These are phyloP conservation scores for Crithidia brevicula DNA, from an alignment of 208 protist genomes.

Conservation along the genomic window DNA sequence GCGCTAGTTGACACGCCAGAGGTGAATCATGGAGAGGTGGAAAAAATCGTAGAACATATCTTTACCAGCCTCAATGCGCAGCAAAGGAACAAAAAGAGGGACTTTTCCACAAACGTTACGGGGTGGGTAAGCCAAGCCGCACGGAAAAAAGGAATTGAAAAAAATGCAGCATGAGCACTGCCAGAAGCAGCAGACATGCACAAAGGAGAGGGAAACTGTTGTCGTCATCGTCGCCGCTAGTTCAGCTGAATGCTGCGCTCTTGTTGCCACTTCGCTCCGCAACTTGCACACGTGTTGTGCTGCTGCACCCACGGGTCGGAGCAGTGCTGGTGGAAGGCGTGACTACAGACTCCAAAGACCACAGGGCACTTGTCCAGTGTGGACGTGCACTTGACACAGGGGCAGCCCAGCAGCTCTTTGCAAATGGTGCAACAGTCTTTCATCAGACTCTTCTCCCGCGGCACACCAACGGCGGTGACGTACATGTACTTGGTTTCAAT, in stretches of 20 bases:
- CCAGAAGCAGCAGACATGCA: not conserved
- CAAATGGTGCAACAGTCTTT: slow-evolving; percentile 35
- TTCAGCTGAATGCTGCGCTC: slow-evolving; percentile 3
- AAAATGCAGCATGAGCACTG: no score
- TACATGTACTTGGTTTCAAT: slow-evolving; percentile 42
- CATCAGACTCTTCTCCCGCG: slow-evolving; percentile 34
- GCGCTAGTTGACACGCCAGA: no score
- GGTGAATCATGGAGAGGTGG: no score
- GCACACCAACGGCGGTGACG: slow-evolving; percentile 22
- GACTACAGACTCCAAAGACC: slow-evolving; percentile 41
- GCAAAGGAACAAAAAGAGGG: no score
- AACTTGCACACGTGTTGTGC: slow-evolving; percentile 33
- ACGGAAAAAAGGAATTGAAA: no score
- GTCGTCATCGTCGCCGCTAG: not conserved
- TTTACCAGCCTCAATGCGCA: no score
- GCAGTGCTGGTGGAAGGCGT: slow-evolving; percentile 63
- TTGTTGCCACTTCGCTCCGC: slow-evolving; percentile 25
- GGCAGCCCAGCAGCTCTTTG: slow-evolving; percentile 19
- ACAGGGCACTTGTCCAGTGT: slow-evolving; percentile 32
- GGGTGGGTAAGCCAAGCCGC: no score
- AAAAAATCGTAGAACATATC: no score
- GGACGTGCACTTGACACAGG: slow-evolving; percentile 35
- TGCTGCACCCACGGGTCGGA: slow-evolving; percentile 38
- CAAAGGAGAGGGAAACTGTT: not conserved
- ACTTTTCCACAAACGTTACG: no score